phyloP scores from a whole-genome alignment of 2,329 filamentous ascomycete genomes.

The Berkeleyomyces basicola region DNA sequence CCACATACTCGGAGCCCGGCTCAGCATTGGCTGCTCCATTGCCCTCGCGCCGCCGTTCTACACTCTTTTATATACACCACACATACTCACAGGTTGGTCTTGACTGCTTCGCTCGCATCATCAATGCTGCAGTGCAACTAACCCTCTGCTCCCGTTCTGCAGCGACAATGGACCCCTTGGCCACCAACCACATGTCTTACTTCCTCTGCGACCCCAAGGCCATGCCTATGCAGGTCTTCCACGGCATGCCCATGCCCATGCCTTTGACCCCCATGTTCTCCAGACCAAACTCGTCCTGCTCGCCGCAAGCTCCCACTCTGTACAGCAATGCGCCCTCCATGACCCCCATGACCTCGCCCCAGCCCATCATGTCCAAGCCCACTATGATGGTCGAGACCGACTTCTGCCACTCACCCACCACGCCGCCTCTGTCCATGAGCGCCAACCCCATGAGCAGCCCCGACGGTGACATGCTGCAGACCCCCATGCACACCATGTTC shows the following conservation, averaged over 20 bases:
- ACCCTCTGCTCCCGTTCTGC: constrained; percentile 16
- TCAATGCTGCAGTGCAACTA: constrained; percentile 7
- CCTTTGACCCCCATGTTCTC: constrained; percentile 49
- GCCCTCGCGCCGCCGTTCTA: neutral
- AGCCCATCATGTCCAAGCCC: constrained; percentile 52
- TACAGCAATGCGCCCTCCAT: constrained; percentile 40
- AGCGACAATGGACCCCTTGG: constrained; percentile 47
- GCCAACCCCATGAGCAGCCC: constrained; percentile 80
- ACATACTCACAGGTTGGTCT: neutral
- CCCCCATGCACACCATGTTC: constrained; percentile 68
- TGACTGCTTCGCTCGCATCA: neutral
- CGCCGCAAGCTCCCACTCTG: constrained; percentile 39
- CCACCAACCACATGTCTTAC: constrained; percentile 52
- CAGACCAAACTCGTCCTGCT: constrained; percentile 47
- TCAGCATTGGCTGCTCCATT: too few species aligned
- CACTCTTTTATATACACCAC: neutral
- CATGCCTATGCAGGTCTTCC: constrained; percentile 56
- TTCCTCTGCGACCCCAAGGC: constrained; percentile 61
- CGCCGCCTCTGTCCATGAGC: constrained; percentile 70
- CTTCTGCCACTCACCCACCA: constrained; percentile 47
- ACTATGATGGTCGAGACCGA: constrained; percentile 55
- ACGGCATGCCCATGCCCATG: constrained; percentile 51
- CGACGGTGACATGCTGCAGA: constrained; percentile 60
- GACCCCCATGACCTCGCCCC: constrained; percentile 62
- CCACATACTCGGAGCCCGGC: neutral